Conservation (phyloP, 345 rosid species). For the Arabidopsis suecica region DNA sequence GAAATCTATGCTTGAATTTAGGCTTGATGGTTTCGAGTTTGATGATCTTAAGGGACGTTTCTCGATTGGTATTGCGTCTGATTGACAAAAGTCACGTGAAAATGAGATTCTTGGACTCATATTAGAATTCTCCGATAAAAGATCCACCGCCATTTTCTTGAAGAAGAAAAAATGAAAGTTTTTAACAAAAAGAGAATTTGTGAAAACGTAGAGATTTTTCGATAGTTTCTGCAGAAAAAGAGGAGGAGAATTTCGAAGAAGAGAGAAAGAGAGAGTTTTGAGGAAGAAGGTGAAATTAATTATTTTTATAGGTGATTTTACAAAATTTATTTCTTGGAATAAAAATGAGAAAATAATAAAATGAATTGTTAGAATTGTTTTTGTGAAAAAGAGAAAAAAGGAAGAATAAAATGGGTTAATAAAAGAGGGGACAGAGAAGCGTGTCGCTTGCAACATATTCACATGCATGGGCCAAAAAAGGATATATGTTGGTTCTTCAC, state of each 20-base stretch:
- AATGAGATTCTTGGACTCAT: slow-evolving; percentile 83
- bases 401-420: slow-evolving; percentile 22
- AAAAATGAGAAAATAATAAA: slow-evolving; percentile 10
- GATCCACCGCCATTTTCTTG: slow-evolving; percentile 66
- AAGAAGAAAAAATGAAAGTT: not conserved
- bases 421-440: slow-evolving; percentile 46
- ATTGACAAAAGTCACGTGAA: slow-evolving; percentile 67
- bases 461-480: slow-evolving; percentile 49
- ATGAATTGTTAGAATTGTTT: not conserved
- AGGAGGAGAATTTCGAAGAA: slow-evolving; percentile 11
- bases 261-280: slow-evolving; percentile 34
- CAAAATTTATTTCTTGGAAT: not conserved
- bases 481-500: slow-evolving; percentile 40
- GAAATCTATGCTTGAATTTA: slow-evolving; percentile 58
- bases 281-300: slow-evolving; percentile 30
- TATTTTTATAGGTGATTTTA: slow-evolving; percentile 35
- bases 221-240: slow-evolving; percentile 27
- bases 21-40: slow-evolving; percentile 52
- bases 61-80: slow-evolving; percentile 60
- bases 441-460: slow-evolving; percentile 44
- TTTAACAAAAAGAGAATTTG: not conserved
- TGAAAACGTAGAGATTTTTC: slow-evolving; percentile 11
- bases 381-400: slow-evolving; percentile 5
- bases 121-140: slow-evolving; percentile 59
- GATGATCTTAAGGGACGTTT: slow-evolving; percentile 53